Base-by-base conservation (phyloP, 371 early-diverging fungal genomes). In the Choanephora cucurbitarum region DNA sequence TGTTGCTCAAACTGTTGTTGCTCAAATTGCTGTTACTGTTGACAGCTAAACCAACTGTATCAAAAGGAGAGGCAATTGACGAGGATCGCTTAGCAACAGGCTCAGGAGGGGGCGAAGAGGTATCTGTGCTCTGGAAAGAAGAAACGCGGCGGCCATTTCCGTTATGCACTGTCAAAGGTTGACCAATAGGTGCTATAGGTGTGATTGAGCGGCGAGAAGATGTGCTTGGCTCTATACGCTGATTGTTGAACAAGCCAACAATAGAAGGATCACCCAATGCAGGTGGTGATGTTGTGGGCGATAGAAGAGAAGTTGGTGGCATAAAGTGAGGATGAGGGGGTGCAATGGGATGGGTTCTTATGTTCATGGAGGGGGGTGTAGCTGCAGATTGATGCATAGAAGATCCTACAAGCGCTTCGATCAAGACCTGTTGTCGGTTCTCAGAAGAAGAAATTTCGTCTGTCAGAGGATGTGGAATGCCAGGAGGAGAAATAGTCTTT, bases 161-260 rank as follows among this genome's bases (percentile, higher is more conserved):
- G 7, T 28, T 28, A 28, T 28, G 28, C 3, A 7, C 40, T 17
- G 34, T 52, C 8, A 57, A 13, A 0, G 70, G 73, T 32, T 70
- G 77, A 0, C 77, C 77, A 32, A 76, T 76, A 22, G 77, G 70
- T 22, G 72, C 67, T 51, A 76, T 66, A 1, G 62, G 50, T 9
- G 65, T 41, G 10, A 53, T 56, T 0, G 66, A 49, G 45, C 66
- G 60, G 33, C 60, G 57, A 15, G 52, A 39, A 19, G 57, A 52
- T 3, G 57, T 42, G 18, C 23, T 28, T 28, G 42, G 52, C 8
- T 57, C 57, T n/a, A 48, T 18, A 9, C 48, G 28, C 7, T 45
- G 17, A 24, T 54, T 55, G 48, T 62, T 42, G 44, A 60, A 65
- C 11, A 60, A 15, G 8, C 56, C 52, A 39, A 64, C 28, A 31